These are phyloP conservation scores for Acrodontium crateriforme DNA, from an alignment of 2,329 filamentous ascomycete genomes.

Conservation along the genomic window DNA sequence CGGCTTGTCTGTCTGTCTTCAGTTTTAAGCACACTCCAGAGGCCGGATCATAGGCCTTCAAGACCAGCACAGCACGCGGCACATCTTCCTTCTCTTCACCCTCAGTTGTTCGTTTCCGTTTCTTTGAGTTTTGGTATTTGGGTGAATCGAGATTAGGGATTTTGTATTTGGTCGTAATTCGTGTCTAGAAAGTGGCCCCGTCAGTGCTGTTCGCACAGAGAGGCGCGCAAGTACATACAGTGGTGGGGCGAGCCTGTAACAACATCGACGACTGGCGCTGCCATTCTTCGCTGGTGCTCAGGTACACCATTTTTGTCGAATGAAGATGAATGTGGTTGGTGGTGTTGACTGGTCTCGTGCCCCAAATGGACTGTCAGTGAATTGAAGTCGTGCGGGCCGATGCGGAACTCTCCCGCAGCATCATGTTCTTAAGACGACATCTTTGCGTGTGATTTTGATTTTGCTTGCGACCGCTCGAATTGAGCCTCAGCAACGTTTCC, in stretches of 20 bases:
- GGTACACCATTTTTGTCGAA: constrained; percentile 52
- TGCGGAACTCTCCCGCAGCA: too few species aligned
- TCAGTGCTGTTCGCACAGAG: neutral
- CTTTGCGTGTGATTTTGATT: too few species aligned
- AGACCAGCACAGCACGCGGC: constrained; percentile 54
- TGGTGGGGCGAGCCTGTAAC: constrained; percentile 70
- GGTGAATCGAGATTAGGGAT: constrained; percentile 32
- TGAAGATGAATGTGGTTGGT: neutral
- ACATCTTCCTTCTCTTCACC: constrained; percentile 23
- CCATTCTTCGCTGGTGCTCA: constrained; percentile 77
- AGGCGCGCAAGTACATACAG: constrained; percentile 42
- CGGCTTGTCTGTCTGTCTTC: constrained; percentile 76
- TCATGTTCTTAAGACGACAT: too few species aligned
- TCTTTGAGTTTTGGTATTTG: constrained; percentile 19
- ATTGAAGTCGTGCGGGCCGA: too few species aligned
- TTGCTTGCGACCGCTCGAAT: too few species aligned
- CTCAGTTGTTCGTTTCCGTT: constrained; percentile 11
- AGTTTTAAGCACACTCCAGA: constrained; percentile 82
- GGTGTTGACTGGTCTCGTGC: too few species aligned
- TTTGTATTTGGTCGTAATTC: constrained; percentile 86
- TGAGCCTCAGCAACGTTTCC: too few species aligned
- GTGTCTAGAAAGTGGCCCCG: constrained; percentile 44
- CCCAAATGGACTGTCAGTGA: too few species aligned
- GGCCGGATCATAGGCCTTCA: constrained; percentile 81
- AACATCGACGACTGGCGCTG: constrained; percentile 76